phyloP scores from a whole-genome alignment of 805 yeast genomes.

The Starmerella kuoi region DNA sequence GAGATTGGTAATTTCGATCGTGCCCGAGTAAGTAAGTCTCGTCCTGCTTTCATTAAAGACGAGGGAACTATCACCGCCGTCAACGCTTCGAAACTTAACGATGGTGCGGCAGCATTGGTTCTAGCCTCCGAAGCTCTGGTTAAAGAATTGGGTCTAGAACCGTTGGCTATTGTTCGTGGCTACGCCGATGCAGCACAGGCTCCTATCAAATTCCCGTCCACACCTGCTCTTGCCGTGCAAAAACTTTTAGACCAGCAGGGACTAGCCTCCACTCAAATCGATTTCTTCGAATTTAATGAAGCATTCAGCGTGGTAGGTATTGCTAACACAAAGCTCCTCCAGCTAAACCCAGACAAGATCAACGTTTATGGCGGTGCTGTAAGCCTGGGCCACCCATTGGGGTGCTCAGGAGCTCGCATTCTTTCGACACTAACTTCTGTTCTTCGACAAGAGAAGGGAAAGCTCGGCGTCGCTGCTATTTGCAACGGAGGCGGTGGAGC shows the following conservation, averaged over 20 bases:
- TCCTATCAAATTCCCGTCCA: constrained; percentile 90
- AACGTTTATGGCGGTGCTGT: constrained; percentile 96
- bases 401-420: constrained; percentile 92
- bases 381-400: constrained; percentile 90
- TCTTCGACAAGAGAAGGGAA: constrained; percentile 71
- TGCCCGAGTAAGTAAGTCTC: constrained; percentile 60
- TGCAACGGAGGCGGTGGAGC: constrained; percentile 99
- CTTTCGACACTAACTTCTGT: constrained; percentile 75
- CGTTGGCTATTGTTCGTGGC: constrained; percentile 76
- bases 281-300: constrained; percentile 90
- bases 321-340: constrained; percentile 65
- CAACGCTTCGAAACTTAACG: constrained; percentile 91
- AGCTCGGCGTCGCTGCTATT: constrained; percentile 87
- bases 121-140: constrained; percentile 75
- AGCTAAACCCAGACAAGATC: constrained; percentile 50
- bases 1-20: constrained; percentile 69
- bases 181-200: constrained; percentile 98
- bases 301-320: constrained; percentile 95
- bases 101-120: constrained; percentile 93
- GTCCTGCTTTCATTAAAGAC: constrained; percentile 88
- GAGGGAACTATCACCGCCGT: constrained; percentile 97
- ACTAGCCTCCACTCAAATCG: constrained; percentile 53
- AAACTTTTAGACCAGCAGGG: constrained; percentile 56
- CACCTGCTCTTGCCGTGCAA: constrained; percentile 90
- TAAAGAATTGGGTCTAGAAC: constrained; percentile 72